These are phyloP conservation scores for Yamadazyma sp. DNA, from an alignment of 1,139 yeast species.

Conservation along the genomic window DNA sequence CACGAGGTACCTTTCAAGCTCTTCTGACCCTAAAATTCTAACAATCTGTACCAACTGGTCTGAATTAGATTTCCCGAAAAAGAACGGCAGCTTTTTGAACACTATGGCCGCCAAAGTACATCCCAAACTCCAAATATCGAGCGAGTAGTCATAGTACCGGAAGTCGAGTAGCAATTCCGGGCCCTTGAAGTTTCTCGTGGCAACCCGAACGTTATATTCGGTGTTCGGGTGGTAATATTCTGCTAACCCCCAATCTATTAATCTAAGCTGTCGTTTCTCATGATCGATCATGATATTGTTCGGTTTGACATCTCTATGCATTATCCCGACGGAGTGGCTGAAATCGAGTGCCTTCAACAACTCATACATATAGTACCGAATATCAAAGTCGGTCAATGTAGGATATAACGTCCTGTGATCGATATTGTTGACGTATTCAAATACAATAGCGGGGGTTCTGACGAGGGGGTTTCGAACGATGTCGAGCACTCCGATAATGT, in stretches of 20 bases:
- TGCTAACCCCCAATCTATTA: slow-evolving; percentile 98
- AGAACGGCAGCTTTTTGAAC: slow-evolving; percentile 93
- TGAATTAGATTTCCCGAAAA: slow-evolving; percentile 93
- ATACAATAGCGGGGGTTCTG: slow-evolving; percentile 88
- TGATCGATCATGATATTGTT: slow-evolving; percentile 98
- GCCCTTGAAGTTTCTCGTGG: slow-evolving; percentile 93
- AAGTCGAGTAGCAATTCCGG: slow-evolving; percentile 91
- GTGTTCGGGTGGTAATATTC: slow-evolving; percentile 94
- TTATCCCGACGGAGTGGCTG: slow-evolving; percentile 94
- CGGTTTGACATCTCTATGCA: slow-evolving; percentile 98
- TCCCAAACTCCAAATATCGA: slow-evolving; percentile 95
- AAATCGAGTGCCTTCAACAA: slow-evolving; percentile 85
- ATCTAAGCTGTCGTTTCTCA: slow-evolving; percentile 61
- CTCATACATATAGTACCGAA: slow-evolving; percentile 85
- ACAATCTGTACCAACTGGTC: slow-evolving; percentile 95
- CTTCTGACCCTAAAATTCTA: slow-evolving; percentile 86
- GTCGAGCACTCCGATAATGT: slow-evolving; percentile 76
- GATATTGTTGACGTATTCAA: slow-evolving; percentile 84
- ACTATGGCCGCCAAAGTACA: slow-evolving; percentile 95
- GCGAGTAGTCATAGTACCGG: slow-evolving; percentile 87
- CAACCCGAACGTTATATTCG: slow-evolving; percentile 93
- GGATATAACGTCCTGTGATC: slow-evolving; percentile 90
- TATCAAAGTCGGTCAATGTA: slow-evolving; percentile 75
- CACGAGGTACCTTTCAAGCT: slow-evolving; percentile 64
- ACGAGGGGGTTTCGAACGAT: slow-evolving; percentile 88